Percentiles rank a stretch among this genome's conserved stretches.
phyloP scores from a whole-genome alignment of 2,329 filamentous ascomycete species.

The Coniochaeta hoffmannii region DNA sequence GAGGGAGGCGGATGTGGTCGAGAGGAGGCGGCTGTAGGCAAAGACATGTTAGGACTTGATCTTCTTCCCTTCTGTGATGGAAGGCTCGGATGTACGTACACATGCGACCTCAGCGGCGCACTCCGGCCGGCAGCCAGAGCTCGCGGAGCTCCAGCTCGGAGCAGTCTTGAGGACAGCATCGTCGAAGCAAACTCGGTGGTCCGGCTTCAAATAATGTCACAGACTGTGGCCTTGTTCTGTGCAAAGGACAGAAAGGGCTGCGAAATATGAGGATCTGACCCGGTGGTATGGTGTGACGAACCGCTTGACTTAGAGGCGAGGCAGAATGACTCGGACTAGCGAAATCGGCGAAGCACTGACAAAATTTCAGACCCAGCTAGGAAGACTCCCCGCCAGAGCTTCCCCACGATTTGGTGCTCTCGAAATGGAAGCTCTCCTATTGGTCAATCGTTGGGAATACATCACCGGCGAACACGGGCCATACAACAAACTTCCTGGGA shows the following conservation, averaged over 20 bases:
- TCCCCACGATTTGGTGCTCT: conserved; percentile 12
- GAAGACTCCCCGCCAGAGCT: conserved; percentile 15
- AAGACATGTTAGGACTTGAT: conserved; percentile 2
- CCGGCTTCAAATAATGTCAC: neutral
- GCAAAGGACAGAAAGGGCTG: neutral
- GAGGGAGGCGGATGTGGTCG: conserved; percentile 38
- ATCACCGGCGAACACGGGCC: too few relatives aligned
- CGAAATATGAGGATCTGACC: too few relatives aligned
- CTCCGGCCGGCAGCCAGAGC: conserved; percentile 17
- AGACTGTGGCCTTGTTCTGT: neutral
- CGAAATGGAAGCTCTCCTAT: conserved; percentile 20
- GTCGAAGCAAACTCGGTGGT: neutral
- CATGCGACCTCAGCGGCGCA: conserved; percentile 14
- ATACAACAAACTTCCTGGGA: too few relatives aligned
- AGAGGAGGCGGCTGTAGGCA: conserved; percentile 38
- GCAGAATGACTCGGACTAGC: conserved; percentile 12
- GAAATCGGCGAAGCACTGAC: conserved; percentile 20
- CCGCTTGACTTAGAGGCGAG: neutral
- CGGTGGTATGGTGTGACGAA: too few relatives aligned
- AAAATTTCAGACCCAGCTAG: conserved; percentile 17
- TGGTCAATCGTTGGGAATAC: conserved; percentile 16
- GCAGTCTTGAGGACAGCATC: conserved; percentile 17
- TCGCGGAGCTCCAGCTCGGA: conserved; percentile 16
- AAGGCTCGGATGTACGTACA: conserved; percentile 10
- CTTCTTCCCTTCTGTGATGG: neutral